Evolutionary conservation across 257 asterid species (phyloP).

Genomic region (Penstemon newberryi): DNA sequence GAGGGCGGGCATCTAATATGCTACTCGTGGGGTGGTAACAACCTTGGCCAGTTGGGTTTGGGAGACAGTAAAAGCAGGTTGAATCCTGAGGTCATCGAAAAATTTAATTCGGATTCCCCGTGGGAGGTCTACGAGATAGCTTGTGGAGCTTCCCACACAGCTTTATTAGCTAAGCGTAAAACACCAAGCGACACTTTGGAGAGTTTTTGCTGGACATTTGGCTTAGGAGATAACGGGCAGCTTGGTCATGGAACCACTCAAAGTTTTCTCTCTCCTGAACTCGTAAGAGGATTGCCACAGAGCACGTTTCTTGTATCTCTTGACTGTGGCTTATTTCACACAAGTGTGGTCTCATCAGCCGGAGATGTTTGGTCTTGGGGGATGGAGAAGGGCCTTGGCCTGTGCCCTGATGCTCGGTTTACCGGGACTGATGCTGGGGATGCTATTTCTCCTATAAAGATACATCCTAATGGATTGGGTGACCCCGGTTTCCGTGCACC

Average conservation of each 20-base stretch:
- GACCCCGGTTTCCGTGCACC: constrained; percentile 57
- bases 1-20: constrained; percentile 61
- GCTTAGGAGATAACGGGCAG: constrained; percentile 90
- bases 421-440: constrained; percentile 73
- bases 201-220: constrained; percentile 85
- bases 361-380: constrained; percentile 98
- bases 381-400: constrained; percentile 90
- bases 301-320: constrained; percentile 56
- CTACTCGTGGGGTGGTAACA: constrained; percentile 91
- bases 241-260: constrained; percentile 86
- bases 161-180: constrained; percentile 60
- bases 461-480: constrained; percentile 41
- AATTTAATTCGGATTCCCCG: constrained; percentile 54
- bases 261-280: constrained; percentile 55
- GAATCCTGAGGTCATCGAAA: constrained; percentile 54
- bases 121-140: constrained; percentile 75
- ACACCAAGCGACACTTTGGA: constrained; percentile 49
- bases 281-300: constrained; percentile 52
- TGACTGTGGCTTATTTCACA: constrained; percentile 85
- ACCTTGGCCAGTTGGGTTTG: constrained; percentile 84
- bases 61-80: constrained; percentile 68
- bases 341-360: constrained; percentile 73
- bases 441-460: constrained; percentile 62
- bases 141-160: constrained; percentile 87
- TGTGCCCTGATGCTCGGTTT: constrained; percentile 82